These are phyloP conservation scores for Calonectria pseudoreteaudii DNA, from an alignment of 2,329 filamentous ascomycete genomes.

Conservation along the genomic window DNA sequence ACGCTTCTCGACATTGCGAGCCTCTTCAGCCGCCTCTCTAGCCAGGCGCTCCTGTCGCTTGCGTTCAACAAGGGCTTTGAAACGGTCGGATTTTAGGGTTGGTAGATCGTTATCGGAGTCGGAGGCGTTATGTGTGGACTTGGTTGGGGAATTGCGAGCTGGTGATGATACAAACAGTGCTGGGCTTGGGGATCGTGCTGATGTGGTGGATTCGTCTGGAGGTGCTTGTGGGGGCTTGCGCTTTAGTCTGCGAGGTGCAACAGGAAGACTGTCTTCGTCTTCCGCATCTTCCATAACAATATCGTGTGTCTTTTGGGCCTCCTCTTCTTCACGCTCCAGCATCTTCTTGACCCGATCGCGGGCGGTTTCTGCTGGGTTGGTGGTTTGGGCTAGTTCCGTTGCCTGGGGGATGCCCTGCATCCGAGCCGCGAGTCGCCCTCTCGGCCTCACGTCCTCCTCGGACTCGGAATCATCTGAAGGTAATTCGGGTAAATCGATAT, in stretches of 20 bases:
- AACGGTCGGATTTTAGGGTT: conserved; percentile 65
- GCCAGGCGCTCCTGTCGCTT: conserved; percentile 79
- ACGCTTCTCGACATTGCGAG: conserved; percentile 58
- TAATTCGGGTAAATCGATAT: conserved; percentile 24
- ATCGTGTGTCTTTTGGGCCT: conserved; percentile 42
- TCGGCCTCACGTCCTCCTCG: conserved; percentile 60
- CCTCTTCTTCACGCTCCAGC: conserved; percentile 48
- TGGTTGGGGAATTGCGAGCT: conserved; percentile 47
- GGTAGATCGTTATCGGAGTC: conserved; percentile 63
- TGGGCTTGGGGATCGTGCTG: conserved; percentile 49
- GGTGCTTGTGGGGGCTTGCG: conserved; percentile 50
- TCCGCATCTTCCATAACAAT: conserved; percentile 46
- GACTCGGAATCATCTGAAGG: conserved; percentile 51
- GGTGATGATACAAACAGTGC: conserved; percentile 70
- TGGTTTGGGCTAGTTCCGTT: conserved; percentile 24
- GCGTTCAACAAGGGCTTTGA: conserved; percentile 78
- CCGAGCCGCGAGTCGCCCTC: conserved; percentile 73
- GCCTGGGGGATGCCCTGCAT: conserved; percentile 61
- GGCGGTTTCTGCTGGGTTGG: conserved; percentile 45
- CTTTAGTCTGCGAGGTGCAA: conserved; percentile 55
- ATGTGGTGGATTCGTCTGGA: conserved; percentile 38
- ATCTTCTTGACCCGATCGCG: conserved; percentile 58
- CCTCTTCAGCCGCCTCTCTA: conserved; percentile 70
- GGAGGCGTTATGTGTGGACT: conserved; percentile 47
- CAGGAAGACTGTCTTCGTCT: conserved; percentile 56